Evolutionary conservation across 768 basidiomycete species (phyloP), one percentile per base, ranked within the genome.

Genomic region (Kondoa malvinella): DNA sequence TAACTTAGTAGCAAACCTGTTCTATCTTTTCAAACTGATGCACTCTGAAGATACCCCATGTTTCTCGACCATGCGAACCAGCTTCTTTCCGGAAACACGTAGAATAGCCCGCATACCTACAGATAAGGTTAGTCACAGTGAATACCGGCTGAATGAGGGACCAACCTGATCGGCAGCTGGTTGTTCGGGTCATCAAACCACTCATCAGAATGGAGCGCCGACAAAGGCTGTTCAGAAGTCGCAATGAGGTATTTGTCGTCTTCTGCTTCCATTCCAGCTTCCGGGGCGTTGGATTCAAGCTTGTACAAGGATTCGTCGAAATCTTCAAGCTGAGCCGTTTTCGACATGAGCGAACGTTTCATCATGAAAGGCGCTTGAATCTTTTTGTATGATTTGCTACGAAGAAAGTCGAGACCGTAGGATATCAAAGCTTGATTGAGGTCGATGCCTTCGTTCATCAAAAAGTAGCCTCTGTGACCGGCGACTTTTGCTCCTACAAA

Each of bases 21-120:
- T 99, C 95, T 65, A 99, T 83, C 81, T 99, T 99, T 80, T 99
- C 95, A 72, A 99, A 99, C 78, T 99, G 95, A 76, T 99, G 95
- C 66, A 99, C 94, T 27, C 95, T 89, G 85, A 99, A 99, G 78
- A 97, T 96, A 67, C 95, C 95, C 92, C 95, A 96, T 82, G 94
- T 96, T 73, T 99, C 95, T 66, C 91, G 87, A 2, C 95, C 95
- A 4, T 91, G 91, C 1, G 91, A 88, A 34, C 95, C 95, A 1
- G 95, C 95, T 80, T 99, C 95, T 79, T 97, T 97, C 31, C 95
- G 86, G 86, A 99, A 99, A 78, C 94, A 97, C 17, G 94, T 97
- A 69, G 80, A 81, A 76, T 81, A 81, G 16, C 80, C 81, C n/a
- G 80, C 80, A 72, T 80, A 80, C 66, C 78, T 78, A 71, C 4